phyloP scores from a whole-genome alignment of 2,329 filamentous ascomycete species.

The Paecilomyces formosus region DNA sequence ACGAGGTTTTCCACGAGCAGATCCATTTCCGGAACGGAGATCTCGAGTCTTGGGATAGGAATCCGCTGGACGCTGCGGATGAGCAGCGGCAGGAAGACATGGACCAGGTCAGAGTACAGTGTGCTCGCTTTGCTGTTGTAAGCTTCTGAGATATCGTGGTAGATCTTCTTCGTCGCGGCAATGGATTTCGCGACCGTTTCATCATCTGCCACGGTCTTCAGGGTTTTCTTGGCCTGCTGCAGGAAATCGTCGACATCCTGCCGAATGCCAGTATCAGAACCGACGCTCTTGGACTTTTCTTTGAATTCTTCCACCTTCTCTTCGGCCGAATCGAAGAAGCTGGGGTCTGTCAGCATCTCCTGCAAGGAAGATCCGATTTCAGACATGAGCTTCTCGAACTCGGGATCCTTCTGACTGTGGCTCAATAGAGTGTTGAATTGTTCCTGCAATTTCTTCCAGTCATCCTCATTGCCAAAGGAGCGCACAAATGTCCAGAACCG shows the following conservation, averaged over 20 bases:
- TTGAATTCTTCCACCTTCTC: slow-evolving; percentile 56
- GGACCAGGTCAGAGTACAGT: slow-evolving; percentile 65
- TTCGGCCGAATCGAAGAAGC: slow-evolving; percentile 72
- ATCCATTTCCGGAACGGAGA: slow-evolving; percentile 75
- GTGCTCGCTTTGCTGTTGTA: slow-evolving; percentile 60
- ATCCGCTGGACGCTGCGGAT: slow-evolving; percentile 76
- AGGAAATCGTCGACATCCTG: slow-evolving; percentile 68
- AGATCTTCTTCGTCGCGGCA: slow-evolving; percentile 59
- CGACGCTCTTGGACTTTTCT: slow-evolving; percentile 50
- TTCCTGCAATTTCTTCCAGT: slow-evolving; percentile 69
- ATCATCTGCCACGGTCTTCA: slow-evolving; percentile 64
- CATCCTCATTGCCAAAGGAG: slow-evolving; percentile 65
- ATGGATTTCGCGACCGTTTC: slow-evolving; percentile 63
- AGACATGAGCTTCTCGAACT: slow-evolving; percentile 71
- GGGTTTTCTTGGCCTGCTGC: slow-evolving; percentile 58
- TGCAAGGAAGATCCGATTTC: slow-evolving; percentile 69
- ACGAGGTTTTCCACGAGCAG: slow-evolving; percentile 85
- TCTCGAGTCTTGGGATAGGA: slow-evolving; percentile 82
- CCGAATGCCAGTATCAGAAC: slow-evolving; percentile 59
- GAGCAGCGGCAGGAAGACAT: slow-evolving; percentile 72
- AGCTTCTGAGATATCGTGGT: slow-evolving; percentile 60
- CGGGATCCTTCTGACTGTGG: slow-evolving; percentile 67
- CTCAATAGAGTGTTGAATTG: slow-evolving; percentile 63
- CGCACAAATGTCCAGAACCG: slow-evolving; percentile 77
- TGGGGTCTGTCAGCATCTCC: slow-evolving; percentile 74